Evolutionary conservation across 805 yeast species (phyloP).

Genomic region (Cyberlindnera veronae): DNA sequence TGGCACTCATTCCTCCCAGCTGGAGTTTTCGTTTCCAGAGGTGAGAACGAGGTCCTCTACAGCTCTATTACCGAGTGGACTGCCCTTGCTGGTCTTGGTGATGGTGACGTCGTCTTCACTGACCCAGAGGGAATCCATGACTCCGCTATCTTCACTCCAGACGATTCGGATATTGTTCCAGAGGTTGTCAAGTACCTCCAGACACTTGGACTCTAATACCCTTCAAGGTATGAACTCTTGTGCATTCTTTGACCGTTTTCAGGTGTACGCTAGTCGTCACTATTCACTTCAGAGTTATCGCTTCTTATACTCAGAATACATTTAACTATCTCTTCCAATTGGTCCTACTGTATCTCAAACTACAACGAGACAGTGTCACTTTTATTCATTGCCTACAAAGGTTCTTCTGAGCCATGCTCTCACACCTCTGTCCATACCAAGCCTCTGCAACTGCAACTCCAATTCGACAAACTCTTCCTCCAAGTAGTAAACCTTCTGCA

Average conservation of each 20-base stretch:
- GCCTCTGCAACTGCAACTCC: not conserved
- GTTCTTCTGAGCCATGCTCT: not conserved
- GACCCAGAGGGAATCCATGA: constrained; percentile 12
- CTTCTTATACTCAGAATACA: no score
- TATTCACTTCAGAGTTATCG: no score
- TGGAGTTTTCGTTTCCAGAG: constrained; percentile 6
- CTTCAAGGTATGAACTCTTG: not conserved
- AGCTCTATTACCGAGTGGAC: constrained; percentile 4
- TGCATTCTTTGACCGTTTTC: not conserved
- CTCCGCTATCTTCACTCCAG: constrained; percentile 7
- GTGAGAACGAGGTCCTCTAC: constrained; percentile 15
- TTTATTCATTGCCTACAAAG: no score
- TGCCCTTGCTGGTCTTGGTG: constrained; percentile 1
- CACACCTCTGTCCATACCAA: not conserved
- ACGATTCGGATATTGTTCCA: constrained; percentile 1
- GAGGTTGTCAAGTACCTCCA: constrained; percentile 2
- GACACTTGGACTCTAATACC: not conserved
- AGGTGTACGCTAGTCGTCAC: not conserved
- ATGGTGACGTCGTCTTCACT: constrained; percentile 1
- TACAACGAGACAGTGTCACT: no score
- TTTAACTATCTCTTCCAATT: no score
- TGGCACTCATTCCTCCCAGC: constrained; percentile 12
- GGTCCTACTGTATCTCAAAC: no score
- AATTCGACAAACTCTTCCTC: constrained; percentile 1
- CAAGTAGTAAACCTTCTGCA: constrained; percentile 6